Conservation (phyloP, 306 rosid species). For the Dalbergia cultrata region DNA sequence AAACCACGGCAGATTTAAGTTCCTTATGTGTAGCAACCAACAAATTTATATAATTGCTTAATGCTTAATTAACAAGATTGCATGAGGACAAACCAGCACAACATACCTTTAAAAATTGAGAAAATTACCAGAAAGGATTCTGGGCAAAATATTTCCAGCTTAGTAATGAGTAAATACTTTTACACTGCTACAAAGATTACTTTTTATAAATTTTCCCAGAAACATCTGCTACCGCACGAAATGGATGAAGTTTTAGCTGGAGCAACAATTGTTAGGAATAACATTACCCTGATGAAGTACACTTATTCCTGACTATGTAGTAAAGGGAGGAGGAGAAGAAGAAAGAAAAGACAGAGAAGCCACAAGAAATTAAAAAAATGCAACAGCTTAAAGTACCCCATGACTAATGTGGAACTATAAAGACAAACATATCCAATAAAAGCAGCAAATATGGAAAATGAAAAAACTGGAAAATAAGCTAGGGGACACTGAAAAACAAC, state of each 20-base stretch:
- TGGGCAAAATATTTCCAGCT: conserved; percentile 26
- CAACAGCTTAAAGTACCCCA: not conserved
- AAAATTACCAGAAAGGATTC: conserved; percentile 5
- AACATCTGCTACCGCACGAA: not conserved
- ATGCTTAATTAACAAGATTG: not conserved
- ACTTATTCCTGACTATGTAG: not conserved
- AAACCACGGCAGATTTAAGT: conserved; percentile 14
- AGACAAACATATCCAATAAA: too few relatives aligned
- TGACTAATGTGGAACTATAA: too few relatives aligned
- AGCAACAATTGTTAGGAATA: not conserved
- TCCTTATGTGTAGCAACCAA: conserved; percentile 12
- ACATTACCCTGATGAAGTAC: not conserved
- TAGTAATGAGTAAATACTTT: conserved; percentile 23
- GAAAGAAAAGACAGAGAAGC: conserved; percentile 15
- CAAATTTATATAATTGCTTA: conserved; percentile 1
- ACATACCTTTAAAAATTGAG: not conserved
- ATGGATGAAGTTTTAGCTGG: not conserved
- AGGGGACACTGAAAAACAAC: conserved; percentile 1
- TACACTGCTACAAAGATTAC: not conserved
- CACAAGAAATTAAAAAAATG: conserved; percentile 13
- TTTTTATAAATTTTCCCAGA: not conserved
- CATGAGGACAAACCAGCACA: conserved; percentile 31
- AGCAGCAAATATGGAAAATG: too few relatives aligned
- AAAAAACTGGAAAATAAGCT: not conserved
- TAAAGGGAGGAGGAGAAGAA: not conserved